Conservation (phyloP, 345 rosid species). For the Raphanus raphanistrum region DNA sequence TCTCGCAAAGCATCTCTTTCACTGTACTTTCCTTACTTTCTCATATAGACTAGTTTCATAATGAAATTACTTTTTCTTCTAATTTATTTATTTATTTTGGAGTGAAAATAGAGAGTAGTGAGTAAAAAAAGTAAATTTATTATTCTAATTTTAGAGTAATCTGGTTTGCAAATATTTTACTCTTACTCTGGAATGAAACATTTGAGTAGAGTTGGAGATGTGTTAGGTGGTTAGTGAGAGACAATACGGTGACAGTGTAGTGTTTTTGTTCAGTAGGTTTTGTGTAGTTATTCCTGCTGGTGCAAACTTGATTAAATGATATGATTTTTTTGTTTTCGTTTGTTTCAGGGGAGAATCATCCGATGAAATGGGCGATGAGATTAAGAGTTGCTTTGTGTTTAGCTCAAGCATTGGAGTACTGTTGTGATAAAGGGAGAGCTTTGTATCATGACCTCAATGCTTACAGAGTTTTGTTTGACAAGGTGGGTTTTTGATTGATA, state of each 20-base stretch:
- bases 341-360: conserved; percentile 84
- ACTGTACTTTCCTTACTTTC: conserved; percentile 44
- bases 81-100: too few species aligned
- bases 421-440: conserved; percentile 84
- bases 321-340: background rate
- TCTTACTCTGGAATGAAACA: too few species aligned
- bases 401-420: conserved; percentile 91
- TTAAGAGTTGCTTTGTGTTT: conserved; percentile 84
- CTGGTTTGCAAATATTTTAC: background rate
- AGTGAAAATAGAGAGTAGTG: background rate
- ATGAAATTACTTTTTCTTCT: too few species aligned
- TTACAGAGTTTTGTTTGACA: conserved; percentile 86
- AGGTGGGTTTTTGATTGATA: conserved; percentile 45
- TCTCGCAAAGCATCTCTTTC: conserved; percentile 93
- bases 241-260: background rate
- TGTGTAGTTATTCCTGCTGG: background rate
- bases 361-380: conserved; percentile 99
- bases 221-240: background rate
- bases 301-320: background rate
- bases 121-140: too few species aligned
- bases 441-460: conserved; percentile 97
- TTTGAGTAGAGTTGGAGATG: too few species aligned
- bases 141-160: background rate
- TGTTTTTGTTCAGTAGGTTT: background rate
- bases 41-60: too few species aligned